A percentile compares a stretch with the other conserved stretches of the same genome.
These are phyloP conservation scores for Purpureocillium takamizusanense DNA, from an alignment of 2,329 filamentous ascomycete genomes.

Conservation along the genomic window DNA sequence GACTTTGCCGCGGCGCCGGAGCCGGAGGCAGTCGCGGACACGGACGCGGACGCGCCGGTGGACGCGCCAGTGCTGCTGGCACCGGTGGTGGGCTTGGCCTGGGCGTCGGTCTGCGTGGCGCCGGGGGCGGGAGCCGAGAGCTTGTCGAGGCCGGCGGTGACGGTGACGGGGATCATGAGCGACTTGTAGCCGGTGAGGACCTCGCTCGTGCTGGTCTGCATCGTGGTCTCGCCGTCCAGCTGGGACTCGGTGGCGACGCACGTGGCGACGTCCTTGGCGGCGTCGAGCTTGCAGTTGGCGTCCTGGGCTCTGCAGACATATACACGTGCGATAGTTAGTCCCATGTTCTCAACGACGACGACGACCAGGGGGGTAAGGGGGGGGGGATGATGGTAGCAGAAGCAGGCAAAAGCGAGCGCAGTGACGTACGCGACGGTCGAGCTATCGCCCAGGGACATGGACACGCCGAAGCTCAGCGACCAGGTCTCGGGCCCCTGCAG, in stretches of 20 bases:
- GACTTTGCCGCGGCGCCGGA: constrained; percentile 10
- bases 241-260: constrained; percentile 11
- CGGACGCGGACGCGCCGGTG: constrained; percentile 7
- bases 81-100: not conserved
- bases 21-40: constrained; percentile 6
- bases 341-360: not conserved
- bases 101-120: not conserved
- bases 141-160: constrained; percentile 29
- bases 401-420: too few species aligned
- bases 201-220: constrained; percentile 1
- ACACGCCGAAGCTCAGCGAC: constrained; percentile 6
- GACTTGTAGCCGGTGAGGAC: constrained; percentile 11
- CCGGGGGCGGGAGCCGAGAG: constrained; percentile 12
- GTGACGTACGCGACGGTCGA: too few species aligned
- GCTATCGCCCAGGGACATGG: too few species aligned
- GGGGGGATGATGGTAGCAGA: not conserved
- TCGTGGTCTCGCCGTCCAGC: constrained; percentile 1
- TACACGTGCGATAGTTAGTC: too few species aligned
- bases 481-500: constrained; percentile 19
- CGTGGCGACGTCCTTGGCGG: constrained; percentile 11
- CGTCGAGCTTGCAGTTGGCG: constrained; percentile 15
- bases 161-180: constrained; percentile 19
- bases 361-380: not conserved
- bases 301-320: constrained; percentile 11
- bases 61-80: constrained; percentile 7